Evolutionary conservation across 371 early-diverging fungal species (phyloP).

Genomic region (Catenaria anguillulae): DNA sequence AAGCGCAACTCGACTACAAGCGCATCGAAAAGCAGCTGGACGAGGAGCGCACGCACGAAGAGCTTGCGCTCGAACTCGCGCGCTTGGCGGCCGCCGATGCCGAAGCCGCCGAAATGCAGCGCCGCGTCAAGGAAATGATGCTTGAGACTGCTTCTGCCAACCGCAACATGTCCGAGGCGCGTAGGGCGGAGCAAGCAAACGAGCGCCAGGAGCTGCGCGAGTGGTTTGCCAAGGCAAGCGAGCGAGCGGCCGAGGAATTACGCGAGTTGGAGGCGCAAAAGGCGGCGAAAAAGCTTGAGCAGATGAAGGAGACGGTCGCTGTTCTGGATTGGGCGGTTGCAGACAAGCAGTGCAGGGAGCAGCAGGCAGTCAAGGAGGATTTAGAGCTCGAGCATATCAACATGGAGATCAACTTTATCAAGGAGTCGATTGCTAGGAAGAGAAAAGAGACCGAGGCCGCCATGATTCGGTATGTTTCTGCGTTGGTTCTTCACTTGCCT

Average conservation of each 20-base stretch:
- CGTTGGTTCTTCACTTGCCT: too few species aligned
- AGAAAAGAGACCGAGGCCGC: neutral
- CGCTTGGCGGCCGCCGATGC: neutral
- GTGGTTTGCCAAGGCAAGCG: neutral
- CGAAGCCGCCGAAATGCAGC: slow-evolving; percentile 2
- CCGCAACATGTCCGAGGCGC: neutral
- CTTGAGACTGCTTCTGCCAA: neutral
- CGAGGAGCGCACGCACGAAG: neutral
- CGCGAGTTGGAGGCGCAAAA: neutral
- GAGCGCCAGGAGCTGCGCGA: neutral
- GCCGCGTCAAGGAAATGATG: neutral
- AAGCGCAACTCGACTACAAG: slow-evolving; percentile 8
- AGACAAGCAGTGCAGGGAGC: neutral
- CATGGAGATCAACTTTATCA: neutral
- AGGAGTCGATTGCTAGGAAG: neutral
- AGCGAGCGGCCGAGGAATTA: neutral
- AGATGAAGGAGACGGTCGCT: slow-evolving; percentile 1
- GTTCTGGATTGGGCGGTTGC: neutral
- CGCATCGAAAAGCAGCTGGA: neutral
- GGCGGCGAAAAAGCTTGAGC: neutral
- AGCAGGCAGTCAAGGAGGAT: neutral
- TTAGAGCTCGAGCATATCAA: neutral
- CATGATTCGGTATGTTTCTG: neutral
- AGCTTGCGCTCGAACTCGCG: neutral
- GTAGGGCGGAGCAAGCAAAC: neutral